phyloP scores from a whole-genome alignment of 1,284 basidiomycete species.

The Ganoderma boninense region DNA sequence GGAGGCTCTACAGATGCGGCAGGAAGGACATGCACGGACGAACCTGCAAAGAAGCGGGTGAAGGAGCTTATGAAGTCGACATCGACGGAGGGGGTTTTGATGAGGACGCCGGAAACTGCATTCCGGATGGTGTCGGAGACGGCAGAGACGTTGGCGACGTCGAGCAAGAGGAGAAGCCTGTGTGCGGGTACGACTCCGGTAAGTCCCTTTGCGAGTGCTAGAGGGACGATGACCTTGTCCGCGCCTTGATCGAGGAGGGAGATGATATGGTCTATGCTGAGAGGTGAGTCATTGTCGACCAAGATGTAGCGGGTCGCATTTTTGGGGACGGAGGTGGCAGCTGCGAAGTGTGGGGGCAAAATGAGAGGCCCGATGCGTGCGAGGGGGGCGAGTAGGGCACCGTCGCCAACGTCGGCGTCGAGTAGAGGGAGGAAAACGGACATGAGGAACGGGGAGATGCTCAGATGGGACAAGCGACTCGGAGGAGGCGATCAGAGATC shows the following conservation, averaged over 20 bases:
- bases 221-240: constrained; percentile 79
- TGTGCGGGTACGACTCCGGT: constrained; percentile 76
- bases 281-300: constrained; percentile 58
- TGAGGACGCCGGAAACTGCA: constrained; percentile 79
- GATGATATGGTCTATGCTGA: constrained; percentile 65
- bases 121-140: constrained; percentile 77
- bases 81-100: constrained; percentile 74
- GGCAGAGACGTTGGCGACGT: constrained; percentile 75
- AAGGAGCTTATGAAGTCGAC: constrained; percentile 77
- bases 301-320: constrained; percentile 58
- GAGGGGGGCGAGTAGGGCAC: constrained; percentile 65
- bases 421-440: constrained; percentile 69
- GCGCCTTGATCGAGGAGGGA: constrained; percentile 79
- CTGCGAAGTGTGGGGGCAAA: constrained; percentile 48
- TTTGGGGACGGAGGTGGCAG: constrained; percentile 40
- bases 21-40: constrained; percentile 70
- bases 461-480: not conserved
- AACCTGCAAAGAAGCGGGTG: constrained; percentile 74
- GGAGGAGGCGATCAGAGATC: constrained; percentile 26
- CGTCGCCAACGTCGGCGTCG: constrained; percentile 51
- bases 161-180: constrained; percentile 78
- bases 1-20: constrained; percentile 51
- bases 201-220: constrained; percentile 70
- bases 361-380: constrained; percentile 82
- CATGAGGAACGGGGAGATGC: constrained; percentile 45